These are phyloP conservation scores for Brassica hybrid DNA, from an alignment of 441 rosid species.

Conservation along the genomic window DNA sequence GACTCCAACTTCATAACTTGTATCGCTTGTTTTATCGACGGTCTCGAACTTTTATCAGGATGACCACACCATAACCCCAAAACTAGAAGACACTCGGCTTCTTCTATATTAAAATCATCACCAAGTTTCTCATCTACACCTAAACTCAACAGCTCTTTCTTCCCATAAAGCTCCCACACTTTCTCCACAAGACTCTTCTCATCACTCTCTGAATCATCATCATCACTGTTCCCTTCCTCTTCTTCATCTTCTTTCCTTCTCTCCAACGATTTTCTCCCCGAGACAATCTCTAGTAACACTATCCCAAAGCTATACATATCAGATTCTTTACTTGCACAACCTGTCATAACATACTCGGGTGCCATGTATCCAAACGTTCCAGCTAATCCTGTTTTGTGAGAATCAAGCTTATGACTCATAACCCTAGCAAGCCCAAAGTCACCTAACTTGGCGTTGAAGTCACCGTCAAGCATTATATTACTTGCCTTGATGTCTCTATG, in stretches of 20 bases:
- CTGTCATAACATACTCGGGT: slow-evolving; percentile 76
- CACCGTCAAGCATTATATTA: slow-evolving; percentile 73
- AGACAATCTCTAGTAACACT: slow-evolving; percentile 66
- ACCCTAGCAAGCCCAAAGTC: slow-evolving; percentile 84
- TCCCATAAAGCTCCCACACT: slow-evolving; percentile 76
- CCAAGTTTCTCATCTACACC: slow-evolving; percentile 47
- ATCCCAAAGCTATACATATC: slow-evolving; percentile 78
- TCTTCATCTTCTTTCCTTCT: slow-evolving; percentile 46
- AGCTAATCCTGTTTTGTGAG: slow-evolving; percentile 75
- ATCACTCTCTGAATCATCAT: too few relatives aligned
- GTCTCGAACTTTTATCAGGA: slow-evolving; percentile 61
- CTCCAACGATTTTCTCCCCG: slow-evolving; percentile 63
- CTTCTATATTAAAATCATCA: slow-evolving; percentile 47
- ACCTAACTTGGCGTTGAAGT: slow-evolving; percentile 73
- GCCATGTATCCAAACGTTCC: slow-evolving; percentile 83
- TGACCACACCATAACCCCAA: slow-evolving; percentile 83
- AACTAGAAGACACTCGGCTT: slow-evolving; percentile 58
- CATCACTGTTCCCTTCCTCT: slow-evolving; percentile 26
- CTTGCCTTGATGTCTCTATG: slow-evolving; percentile 81
- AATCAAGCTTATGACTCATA: slow-evolving; percentile 64
- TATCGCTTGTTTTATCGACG: slow-evolving; percentile 62
- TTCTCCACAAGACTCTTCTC: slow-evolving; percentile 62
- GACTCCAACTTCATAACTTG: slow-evolving; percentile 62
- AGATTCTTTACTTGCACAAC: slow-evolving; percentile 79
- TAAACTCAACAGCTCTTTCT: slow-evolving; percentile 48